phyloP scores from a whole-genome alignment of 2,329 filamentous ascomycete genomes.

The Coleophoma crateriformis region DNA sequence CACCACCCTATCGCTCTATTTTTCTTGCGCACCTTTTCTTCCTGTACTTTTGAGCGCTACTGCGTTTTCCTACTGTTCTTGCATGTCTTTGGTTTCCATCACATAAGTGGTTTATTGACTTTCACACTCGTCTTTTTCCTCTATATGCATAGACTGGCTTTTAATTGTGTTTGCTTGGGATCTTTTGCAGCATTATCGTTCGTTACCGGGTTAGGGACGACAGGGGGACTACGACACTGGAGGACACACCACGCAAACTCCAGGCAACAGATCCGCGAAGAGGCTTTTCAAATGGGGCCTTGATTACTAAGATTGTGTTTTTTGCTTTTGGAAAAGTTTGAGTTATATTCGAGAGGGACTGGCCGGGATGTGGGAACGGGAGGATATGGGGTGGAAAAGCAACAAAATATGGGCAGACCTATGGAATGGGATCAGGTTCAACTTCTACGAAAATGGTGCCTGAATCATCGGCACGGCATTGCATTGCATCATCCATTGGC shows the following conservation, averaged over 20 bases:
- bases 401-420: too few relatives aligned
- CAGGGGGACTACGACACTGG: too few relatives aligned
- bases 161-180: constrained; percentile 1
- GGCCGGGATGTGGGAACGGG: too few relatives aligned
- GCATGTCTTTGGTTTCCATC: constrained; percentile 16
- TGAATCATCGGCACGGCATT: too few relatives aligned
- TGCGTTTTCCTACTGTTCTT: constrained; percentile 12
- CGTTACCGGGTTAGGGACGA: too few relatives aligned
- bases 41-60: constrained; percentile 17
- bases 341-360: not conserved
- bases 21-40: constrained; percentile 11
- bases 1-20: constrained; percentile 1
- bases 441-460: too few relatives aligned
- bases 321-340: not conserved
- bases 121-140: constrained; percentile 5
- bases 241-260: too few relatives aligned
- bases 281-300: not conserved
- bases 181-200: too few relatives aligned
- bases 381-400: too few relatives aligned
- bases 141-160: constrained; percentile 15
- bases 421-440: too few relatives aligned
- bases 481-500: too few relatives aligned
- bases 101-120: not conserved
- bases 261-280: too few relatives aligned
- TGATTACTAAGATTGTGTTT: not conserved